Percentiles rank a stretch among this genome's conserved stretches.
These are phyloP conservation scores for Musa troglodytarum DNA, from an alignment of 176 grass and related monocot genomes.

Conservation along the genomic window DNA sequence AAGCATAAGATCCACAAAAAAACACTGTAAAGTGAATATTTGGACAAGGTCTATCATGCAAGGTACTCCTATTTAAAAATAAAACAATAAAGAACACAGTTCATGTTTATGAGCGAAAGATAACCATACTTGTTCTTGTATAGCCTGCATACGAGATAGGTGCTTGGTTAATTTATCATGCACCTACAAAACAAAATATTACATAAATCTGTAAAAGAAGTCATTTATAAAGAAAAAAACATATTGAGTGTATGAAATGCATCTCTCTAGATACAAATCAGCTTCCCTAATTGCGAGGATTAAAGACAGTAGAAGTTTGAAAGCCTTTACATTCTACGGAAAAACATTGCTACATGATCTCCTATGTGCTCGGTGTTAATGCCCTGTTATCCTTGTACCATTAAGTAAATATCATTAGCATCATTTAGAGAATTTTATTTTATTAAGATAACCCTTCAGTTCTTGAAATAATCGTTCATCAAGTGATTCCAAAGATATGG, in stretches of 20 bases:
- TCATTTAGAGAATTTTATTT: not conserved
- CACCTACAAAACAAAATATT: conserved; percentile 32
- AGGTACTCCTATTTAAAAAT: too few relatives aligned
- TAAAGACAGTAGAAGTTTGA: not conserved
- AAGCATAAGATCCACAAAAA: not conserved
- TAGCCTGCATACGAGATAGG: conserved; percentile 36
- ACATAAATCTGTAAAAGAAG: not conserved
- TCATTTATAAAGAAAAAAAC: not conserved
- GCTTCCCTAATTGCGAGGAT: not conserved
- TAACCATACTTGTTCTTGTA: conserved; percentile 66
- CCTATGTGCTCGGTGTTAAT: not conserved
- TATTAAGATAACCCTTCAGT: not conserved
- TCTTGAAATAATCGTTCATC: not conserved
- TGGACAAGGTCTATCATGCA: too few relatives aligned
- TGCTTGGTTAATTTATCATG: conserved; percentile 65
- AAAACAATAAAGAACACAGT: not conserved
- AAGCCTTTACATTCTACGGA: too few relatives aligned
- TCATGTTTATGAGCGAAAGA: not conserved
- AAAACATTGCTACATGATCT: not conserved
- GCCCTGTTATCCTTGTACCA: not conserved
- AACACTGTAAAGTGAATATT: not conserved
- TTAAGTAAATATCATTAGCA: not conserved
- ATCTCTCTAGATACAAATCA: not conserved
- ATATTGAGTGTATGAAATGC: not conserved
- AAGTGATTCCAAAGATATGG: not conserved